Evolutionary conservation across 768 basidiomycete species (phyloP).

Genomic region (Leucogyrophana mollusca): DNA sequence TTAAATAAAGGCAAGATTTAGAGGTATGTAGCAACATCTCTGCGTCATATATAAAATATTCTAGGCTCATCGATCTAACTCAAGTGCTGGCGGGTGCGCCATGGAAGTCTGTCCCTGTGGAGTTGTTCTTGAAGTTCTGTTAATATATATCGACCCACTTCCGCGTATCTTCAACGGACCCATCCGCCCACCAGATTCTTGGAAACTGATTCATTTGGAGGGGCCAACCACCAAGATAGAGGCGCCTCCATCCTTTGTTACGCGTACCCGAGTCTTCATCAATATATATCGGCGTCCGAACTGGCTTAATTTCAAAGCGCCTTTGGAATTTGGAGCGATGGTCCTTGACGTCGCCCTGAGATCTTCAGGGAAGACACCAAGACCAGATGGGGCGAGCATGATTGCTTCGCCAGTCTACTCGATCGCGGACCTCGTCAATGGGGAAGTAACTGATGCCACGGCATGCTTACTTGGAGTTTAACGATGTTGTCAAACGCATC

Average conservation of each 20-base stretch:
- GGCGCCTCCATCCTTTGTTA: slow-evolving; percentile 56
- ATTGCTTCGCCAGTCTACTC: slow-evolving; percentile 61
- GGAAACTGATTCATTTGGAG: too few relatives aligned
- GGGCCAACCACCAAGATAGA: slow-evolving; percentile 37
- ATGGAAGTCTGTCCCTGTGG: too few relatives aligned
- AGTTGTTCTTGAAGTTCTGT: too few relatives aligned
- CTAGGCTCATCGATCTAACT: too few relatives aligned
- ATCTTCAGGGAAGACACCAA: slow-evolving; percentile 31
- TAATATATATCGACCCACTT: too few relatives aligned
- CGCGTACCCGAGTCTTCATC: slow-evolving; percentile 49
- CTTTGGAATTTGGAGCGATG: slow-evolving; percentile 11
- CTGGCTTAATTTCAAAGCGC: slow-evolving; percentile 11
- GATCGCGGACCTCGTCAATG: background rate
- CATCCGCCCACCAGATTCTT: too few relatives aligned
- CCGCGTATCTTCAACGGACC: too few relatives aligned
- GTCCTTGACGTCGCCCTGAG: background rate
- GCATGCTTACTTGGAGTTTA: slow-evolving; percentile 45
- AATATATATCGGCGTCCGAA: slow-evolving; percentile 52
- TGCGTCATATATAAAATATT: too few relatives aligned
- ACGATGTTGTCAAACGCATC: slow-evolving; percentile 60
- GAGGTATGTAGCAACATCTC: too few relatives aligned
- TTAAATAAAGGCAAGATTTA: too few relatives aligned
- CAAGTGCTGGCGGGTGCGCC: too few relatives aligned
- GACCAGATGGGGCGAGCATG: slow-evolving; percentile 57
- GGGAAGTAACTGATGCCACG: background rate